phyloP scores from a whole-genome alignment of 2,329 filamentous ascomycete genomes.

The Ophiostoma novo-ulmi region DNA sequence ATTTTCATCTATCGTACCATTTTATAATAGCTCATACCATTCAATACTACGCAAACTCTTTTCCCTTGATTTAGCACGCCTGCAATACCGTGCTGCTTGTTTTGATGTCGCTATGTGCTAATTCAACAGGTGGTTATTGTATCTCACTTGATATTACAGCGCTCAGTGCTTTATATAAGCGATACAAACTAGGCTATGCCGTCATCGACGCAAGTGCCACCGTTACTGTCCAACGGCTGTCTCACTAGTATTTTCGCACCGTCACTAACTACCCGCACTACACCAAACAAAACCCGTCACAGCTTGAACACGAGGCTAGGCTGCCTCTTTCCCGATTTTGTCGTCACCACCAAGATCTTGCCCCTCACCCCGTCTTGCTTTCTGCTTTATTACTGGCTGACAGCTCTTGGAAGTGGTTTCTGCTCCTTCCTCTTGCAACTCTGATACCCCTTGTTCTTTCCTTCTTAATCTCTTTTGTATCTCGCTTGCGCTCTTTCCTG shows the following conservation, averaged over 20 bases:
- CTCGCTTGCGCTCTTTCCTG: conserved; percentile 2
- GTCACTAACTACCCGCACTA: not conserved
- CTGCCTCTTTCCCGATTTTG: conserved; percentile 19
- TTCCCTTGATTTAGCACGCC: not conserved
- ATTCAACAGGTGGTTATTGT: not conserved
- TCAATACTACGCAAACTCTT: not conserved
- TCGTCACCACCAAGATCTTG: conserved; percentile 9
- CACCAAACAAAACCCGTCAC: not conserved
- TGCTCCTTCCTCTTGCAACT: conserved; percentile 1
- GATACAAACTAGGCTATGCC: not conserved
- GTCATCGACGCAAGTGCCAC: not conserved
- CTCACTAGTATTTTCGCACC: not conserved
- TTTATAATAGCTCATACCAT: not conserved
- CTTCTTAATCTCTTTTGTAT: not conserved
- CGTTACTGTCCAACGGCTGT: conserved; percentile 5
- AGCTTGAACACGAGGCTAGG: conserved; percentile 20
- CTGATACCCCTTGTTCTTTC: not conserved
- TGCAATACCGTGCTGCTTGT: not conserved
- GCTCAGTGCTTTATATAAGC: not conserved
- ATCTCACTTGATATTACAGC: not conserved
- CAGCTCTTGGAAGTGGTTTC: not conserved
- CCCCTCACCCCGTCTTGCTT: not conserved
- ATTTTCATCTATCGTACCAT: not conserved
- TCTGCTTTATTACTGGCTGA: not conserved
- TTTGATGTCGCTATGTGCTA: not conserved